phyloP scores from a whole-genome alignment of 495 filamentous ascomycete species.

The Aspergillus avenaceus region DNA sequence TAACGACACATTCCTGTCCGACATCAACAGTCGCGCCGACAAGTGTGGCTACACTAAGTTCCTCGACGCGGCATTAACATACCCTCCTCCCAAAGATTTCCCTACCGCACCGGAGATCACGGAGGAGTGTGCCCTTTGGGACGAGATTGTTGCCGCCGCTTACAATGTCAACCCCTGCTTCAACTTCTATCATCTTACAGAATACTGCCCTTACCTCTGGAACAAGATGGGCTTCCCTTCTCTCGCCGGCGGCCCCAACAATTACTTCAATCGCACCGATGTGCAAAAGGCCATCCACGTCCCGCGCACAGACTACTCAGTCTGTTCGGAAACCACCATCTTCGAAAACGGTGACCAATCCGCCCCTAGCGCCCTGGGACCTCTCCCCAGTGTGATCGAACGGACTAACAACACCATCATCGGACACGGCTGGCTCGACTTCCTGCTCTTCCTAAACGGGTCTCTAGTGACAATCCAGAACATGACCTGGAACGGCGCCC shows the following conservation, averaged over 20 bases:
- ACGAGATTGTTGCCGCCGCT: slow-evolving; percentile 53
- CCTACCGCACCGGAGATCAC: slow-evolving; percentile 35
- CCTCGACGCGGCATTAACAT: slow-evolving; percentile 57
- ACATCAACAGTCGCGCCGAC: slow-evolving; percentile 51
- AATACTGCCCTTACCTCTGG: slow-evolving; percentile 70
- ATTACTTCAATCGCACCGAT: slow-evolving; percentile 77
- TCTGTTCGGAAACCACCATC: slow-evolving; percentile 51
- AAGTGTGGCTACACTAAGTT: slow-evolving; percentile 65
- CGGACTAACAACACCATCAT: slow-evolving; percentile 65
- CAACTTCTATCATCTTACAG: slow-evolving; percentile 71
- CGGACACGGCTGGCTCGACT: slow-evolving; percentile 57
- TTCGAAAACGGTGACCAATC: slow-evolving; percentile 53
- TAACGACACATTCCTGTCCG: slow-evolving; percentile 59
- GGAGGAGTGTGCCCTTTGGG: slow-evolving; percentile 53
- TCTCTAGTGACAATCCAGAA: slow-evolving; percentile 73
- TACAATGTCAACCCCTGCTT: slow-evolving; percentile 71
- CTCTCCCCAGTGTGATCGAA: slow-evolving; percentile 70
- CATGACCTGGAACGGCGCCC: slow-evolving; percentile 74
- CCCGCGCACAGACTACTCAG: slow-evolving; percentile 55
- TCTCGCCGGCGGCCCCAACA: slow-evolving; percentile 46
- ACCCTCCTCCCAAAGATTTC: slow-evolving; percentile 59
- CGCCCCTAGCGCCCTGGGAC: slow-evolving; percentile 41
- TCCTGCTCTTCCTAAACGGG: slow-evolving; percentile 59
- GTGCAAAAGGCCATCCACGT: slow-evolving; percentile 74
- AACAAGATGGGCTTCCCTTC: slow-evolving; percentile 73